Evolutionary conservation across 2,329 filamentous ascomycete species (phyloP).

Genomic region (Fonsecaea nubica): DNA sequence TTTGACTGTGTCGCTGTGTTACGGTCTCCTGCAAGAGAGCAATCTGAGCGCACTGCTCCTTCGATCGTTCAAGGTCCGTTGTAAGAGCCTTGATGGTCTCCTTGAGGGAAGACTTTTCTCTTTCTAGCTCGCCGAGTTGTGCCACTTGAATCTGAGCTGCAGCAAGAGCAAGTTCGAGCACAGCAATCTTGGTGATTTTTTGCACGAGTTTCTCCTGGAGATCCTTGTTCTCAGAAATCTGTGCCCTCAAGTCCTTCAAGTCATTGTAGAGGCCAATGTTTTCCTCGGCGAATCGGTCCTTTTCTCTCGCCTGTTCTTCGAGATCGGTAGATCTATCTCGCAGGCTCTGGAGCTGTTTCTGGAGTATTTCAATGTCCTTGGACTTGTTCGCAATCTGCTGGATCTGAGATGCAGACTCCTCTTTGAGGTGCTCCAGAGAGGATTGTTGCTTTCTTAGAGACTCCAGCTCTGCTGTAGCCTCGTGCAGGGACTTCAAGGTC

Average conservation of each 20-base stretch:
- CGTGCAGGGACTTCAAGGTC: constrained; percentile 2
- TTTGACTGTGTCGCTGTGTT: constrained; percentile 12
- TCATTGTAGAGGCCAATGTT: background rate
- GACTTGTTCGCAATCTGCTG: constrained; percentile 9
- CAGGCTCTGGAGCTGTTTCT: constrained; percentile 4
- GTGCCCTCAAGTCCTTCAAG: background rate
- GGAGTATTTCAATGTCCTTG: constrained; percentile 3
- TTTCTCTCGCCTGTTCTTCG: constrained; percentile 5
- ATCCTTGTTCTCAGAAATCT: background rate
- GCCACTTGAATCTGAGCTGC: constrained; percentile 10
- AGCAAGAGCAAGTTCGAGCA: constrained; percentile 12
- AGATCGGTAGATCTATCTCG: constrained; percentile 2
- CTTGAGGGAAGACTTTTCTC: constrained; percentile 8
- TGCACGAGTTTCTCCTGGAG: constrained; percentile 6
- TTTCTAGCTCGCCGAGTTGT: background rate
- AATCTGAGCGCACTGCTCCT: constrained; percentile 16
- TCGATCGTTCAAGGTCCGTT: constrained; percentile 8
- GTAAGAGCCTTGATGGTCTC: constrained; percentile 2
- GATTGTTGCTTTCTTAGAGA: constrained; percentile 1
- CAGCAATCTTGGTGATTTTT: background rate
- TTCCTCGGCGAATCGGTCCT: background rate
- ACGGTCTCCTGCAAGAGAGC: constrained; percentile 7
- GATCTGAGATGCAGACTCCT: constrained; percentile 11
- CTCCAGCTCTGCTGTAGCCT: constrained; percentile 7
- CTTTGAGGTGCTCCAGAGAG: constrained; percentile 13